Base-by-base conservation (phyloP, 495 filamentous ascomycete genomes). In the Amorphotheca resinae region DNA sequence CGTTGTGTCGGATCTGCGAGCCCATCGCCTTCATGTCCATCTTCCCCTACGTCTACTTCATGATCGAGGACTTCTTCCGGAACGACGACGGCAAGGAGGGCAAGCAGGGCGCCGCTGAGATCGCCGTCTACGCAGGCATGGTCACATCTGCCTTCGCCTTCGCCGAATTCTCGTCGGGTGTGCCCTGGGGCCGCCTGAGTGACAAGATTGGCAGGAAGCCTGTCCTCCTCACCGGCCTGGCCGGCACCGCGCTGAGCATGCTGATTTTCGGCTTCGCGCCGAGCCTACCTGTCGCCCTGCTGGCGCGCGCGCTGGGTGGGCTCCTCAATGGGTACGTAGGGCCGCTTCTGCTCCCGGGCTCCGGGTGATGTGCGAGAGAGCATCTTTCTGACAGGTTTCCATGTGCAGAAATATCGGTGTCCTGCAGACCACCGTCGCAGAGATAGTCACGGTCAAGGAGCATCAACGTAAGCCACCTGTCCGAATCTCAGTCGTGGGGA, bases 21-120 rank as follows among this genome's bases (percentile, higher is more conserved):
- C 91, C 91, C 35, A 95, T 99, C 60, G 93, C 91, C 8, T 96
- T 99, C 71, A 96, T 94, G 83, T 95, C 87, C 38, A 95, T 99
- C 52, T 96, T 99, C 57, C 93, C 91, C 2, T 99, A 99, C 58
- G 87, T 89, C 56, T 99, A 95, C 65, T 91, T 80, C 66, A 99
- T 99, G 91, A 84, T 96, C 36, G 70, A 84, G 52, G 84, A 83
- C 26, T 99, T 99, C 64, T 28, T 28, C 25, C 25, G 25, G 5
- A 28, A 28, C 11, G 25, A 28, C 25, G 5, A 5, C 25, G 11
- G 11, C 11, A 37, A 37, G 6, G 66, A 84, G 50, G 79, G 91
- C 60, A 56, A 46, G 28, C 41, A 81, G 45, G 79, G 84, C 54
- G 71, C 84, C 41, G 74, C 72, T 48, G 74, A 83, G 57, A 93